phyloP scores from a whole-genome alignment of 306 rosid genomes.

The Lithocarpus polystachyus region DNA sequence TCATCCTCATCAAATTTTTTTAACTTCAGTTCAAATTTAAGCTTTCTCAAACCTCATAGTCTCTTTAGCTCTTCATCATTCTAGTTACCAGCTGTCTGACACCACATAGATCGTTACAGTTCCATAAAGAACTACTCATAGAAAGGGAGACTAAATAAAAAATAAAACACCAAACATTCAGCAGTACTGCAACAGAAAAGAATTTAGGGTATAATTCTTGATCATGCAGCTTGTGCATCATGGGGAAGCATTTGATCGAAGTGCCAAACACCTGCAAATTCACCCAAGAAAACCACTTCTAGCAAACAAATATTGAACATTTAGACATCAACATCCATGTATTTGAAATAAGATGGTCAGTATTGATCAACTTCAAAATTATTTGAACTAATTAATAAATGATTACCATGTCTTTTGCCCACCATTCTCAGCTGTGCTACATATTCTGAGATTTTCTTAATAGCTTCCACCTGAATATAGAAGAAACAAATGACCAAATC shows the following conservation, averaged over 20 bases:
- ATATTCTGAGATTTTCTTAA: conserved; percentile 37
- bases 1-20: too few species aligned
- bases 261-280: conserved; percentile 40
- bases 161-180: too few species aligned
- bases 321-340: background rate
- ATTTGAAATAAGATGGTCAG: background rate
- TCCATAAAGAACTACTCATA: too few species aligned
- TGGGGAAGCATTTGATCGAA: conserved; percentile 39
- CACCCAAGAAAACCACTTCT: background rate
- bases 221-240: conserved; percentile 23
- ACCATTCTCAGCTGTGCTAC: conserved; percentile 41
- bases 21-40: too few species aligned
- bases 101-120: too few species aligned
- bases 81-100: too few species aligned
- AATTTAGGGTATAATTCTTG: background rate
- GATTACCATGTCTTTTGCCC: conserved; percentile 43
- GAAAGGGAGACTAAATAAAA: too few species aligned
- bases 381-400: background rate
- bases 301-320: background rate
- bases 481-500: background rate
- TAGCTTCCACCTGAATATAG: conserved; percentile 30
- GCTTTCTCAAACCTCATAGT: too few species aligned
- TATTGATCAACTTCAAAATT: background rate
- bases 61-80: too few species aligned
- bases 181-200: too few species aligned